Conservation (phyloP, 495 filamentous ascomycete genomes). For the Saxophila tyrrhenica region DNA sequence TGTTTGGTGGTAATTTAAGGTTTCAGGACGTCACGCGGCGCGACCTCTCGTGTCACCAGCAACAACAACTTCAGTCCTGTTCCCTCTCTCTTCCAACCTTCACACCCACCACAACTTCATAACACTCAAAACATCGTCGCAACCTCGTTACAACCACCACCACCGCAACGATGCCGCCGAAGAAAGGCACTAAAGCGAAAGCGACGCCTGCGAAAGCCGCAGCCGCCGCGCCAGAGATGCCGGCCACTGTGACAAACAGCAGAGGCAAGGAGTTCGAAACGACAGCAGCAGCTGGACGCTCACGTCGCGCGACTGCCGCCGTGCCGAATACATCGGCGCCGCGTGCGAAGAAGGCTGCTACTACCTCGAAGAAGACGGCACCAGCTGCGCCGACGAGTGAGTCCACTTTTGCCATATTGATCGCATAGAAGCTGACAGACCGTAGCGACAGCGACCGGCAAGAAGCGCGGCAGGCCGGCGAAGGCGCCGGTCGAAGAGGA, state of each 20-base stretch:
- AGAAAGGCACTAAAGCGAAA: background rate
- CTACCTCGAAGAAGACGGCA: background rate
- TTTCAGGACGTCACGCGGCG: background rate
- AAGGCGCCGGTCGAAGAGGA: background rate
- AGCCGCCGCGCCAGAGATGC: background rate
- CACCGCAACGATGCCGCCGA: background rate
- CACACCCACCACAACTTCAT: background rate
- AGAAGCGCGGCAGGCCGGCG: background rate
- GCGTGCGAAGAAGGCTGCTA: background rate
- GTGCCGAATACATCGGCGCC: background rate
- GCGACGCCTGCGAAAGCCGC: background rate
- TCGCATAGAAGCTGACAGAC: background rate
- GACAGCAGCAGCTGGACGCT: background rate
- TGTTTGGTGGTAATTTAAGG: background rate
- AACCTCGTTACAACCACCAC: background rate
- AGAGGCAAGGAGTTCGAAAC: conserved; percentile 1
- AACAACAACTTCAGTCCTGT: background rate
- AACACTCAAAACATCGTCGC: background rate
- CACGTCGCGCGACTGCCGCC: conserved; percentile 1
- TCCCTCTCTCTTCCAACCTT: background rate
- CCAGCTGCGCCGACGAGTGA: background rate
- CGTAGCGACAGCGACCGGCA: background rate
- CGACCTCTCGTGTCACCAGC: background rate
- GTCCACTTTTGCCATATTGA: background rate
- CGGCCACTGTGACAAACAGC: background rate